These are phyloP conservation scores for Cytospora mali DNA, from an alignment of 2,329 filamentous ascomycete species.

Conservation along the genomic window DNA sequence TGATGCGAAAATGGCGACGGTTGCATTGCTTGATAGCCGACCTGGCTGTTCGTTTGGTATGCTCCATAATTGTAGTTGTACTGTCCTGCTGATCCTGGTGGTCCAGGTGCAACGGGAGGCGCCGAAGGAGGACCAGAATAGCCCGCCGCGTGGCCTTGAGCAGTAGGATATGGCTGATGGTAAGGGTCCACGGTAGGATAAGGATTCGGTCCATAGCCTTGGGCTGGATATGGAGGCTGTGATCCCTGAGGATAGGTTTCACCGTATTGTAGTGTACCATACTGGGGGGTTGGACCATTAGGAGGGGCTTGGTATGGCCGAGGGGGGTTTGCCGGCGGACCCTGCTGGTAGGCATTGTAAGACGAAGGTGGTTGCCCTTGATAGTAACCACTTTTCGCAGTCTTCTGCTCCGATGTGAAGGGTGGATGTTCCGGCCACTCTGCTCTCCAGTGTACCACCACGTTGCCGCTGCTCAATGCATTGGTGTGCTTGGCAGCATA, in stretches of 20 bases:
- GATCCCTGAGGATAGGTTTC: constrained; percentile 36
- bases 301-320: constrained; percentile 32
- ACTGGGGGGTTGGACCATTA: constrained; percentile 35
- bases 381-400: constrained; percentile 35
- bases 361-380: constrained; percentile 22
- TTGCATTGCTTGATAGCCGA: constrained; percentile 32
- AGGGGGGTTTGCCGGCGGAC: constrained; percentile 21
- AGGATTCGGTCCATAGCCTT: constrained; percentile 25
- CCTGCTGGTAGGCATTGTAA: constrained; percentile 28
- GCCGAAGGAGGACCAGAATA: constrained; percentile 22
- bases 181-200: constrained; percentile 31
- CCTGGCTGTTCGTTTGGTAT: constrained; percentile 32
- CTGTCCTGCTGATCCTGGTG: constrained; percentile 25
- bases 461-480: constrained; percentile 68
- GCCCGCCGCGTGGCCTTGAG: constrained; percentile 30
- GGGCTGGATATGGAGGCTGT: constrained; percentile 34
- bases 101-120: constrained; percentile 13
- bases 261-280: constrained; percentile 38
- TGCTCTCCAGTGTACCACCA: constrained; percentile 77
- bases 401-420: constrained; percentile 64
- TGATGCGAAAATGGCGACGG: constrained; percentile 40
- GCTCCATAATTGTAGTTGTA: constrained; percentile 32
- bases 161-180: constrained; percentile 33
- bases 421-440: constrained; percentile 79
- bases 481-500: constrained; percentile 81